A percentile compares a stretch with the other conserved stretches of the same genome.
phyloP scores from a whole-genome alignment of 2,329 filamentous ascomycete species.

The Fusarium secorum region DNA sequence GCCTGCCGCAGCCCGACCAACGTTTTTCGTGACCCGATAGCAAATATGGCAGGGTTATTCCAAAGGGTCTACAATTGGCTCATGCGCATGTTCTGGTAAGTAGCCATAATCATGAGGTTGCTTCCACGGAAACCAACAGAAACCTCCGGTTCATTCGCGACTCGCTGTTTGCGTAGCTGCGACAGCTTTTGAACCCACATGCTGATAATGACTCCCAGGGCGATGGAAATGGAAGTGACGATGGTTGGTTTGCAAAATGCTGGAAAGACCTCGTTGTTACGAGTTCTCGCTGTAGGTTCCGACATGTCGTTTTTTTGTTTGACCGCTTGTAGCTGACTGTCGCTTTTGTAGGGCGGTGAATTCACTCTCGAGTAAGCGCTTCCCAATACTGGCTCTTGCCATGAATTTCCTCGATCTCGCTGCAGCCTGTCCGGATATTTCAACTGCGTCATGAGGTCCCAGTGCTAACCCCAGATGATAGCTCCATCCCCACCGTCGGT shows the following conservation, averaged over 20 bases:
- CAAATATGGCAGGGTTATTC: slow-evolving; percentile 86
- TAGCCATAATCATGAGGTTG: slow-evolving; percentile 36
- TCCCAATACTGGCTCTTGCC: slow-evolving; percentile 25
- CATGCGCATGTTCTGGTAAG: slow-evolving; percentile 94
- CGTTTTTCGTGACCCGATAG: slow-evolving; percentile 32
- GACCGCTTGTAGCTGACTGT: slow-evolving; percentile 35
- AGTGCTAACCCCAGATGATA: slow-evolving; percentile 59
- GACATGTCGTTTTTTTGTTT: not conserved
- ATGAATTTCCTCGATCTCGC: slow-evolving; percentile 7
- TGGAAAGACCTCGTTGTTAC: slow-evolving; percentile 93
- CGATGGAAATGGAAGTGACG: slow-evolving; percentile 99
- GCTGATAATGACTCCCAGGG: slow-evolving; percentile 64
- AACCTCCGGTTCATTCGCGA: slow-evolving; percentile 4
- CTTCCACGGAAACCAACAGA: slow-evolving; percentile 13
- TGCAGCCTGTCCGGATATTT: slow-evolving; percentile 1
- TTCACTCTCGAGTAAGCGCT: slow-evolving; percentile 94
- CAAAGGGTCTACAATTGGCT: slow-evolving; percentile 98
- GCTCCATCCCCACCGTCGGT: slow-evolving; percentile 96
- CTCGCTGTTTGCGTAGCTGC: slow-evolving; percentile 11
- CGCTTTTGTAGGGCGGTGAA: slow-evolving; percentile 79
- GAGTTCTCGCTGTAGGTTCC: slow-evolving; percentile 87
- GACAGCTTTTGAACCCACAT: slow-evolving; percentile 32
- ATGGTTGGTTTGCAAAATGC: slow-evolving; percentile 99
- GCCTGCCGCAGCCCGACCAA: slow-evolving; percentile 35
- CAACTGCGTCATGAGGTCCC: slow-evolving; percentile 1